phyloP scores from a whole-genome alignment of 106 monocot genomes.

The Acanthochlamys bracteata region DNA sequence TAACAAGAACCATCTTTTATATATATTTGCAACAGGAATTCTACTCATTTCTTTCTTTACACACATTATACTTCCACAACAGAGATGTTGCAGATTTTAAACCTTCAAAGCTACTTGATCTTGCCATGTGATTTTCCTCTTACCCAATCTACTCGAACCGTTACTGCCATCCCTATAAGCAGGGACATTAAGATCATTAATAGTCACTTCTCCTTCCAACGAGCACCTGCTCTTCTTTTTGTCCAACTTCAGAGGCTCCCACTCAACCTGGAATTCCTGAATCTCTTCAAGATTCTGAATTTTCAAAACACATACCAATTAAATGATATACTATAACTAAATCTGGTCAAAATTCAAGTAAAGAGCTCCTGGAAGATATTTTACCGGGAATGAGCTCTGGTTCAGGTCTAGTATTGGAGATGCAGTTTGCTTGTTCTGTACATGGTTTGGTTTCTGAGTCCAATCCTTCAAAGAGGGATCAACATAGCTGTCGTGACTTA shows the following conservation, averaged over 20 bases:
- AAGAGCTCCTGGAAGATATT: not conserved
- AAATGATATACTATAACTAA: not conserved
- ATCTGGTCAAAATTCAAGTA: not conserved
- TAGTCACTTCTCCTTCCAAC: conserved; percentile 17
- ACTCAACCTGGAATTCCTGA: conserved; percentile 14
- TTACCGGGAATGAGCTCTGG: conserved; percentile 49
- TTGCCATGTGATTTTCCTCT: conserved; percentile 81
- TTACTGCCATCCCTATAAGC: conserved; percentile 38
- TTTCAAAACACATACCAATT: not conserved
- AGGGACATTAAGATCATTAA: conserved; percentile 26
- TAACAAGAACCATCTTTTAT: too few relatives aligned
- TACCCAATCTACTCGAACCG: conserved; percentile 27
- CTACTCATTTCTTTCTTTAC: not conserved
- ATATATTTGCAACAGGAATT: not conserved
- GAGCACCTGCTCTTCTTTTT: conserved; percentile 10
- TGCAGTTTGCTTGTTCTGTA: conserved; percentile 15
- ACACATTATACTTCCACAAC: not conserved
- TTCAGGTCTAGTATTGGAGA: conserved; percentile 45
- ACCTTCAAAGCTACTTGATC: conserved; percentile 71
- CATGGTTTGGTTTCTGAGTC: conserved; percentile 21
- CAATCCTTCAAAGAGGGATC: conserved; percentile 9
- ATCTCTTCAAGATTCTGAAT: conserved; percentile 47
- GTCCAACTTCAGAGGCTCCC: conserved; percentile 20
- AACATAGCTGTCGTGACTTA: not conserved
- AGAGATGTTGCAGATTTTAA: conserved; percentile 2